These are phyloP conservation scores for Monosporascus sp. DNA, from an alignment of 2,329 filamentous ascomycete genomes.

Conservation along the genomic window DNA sequence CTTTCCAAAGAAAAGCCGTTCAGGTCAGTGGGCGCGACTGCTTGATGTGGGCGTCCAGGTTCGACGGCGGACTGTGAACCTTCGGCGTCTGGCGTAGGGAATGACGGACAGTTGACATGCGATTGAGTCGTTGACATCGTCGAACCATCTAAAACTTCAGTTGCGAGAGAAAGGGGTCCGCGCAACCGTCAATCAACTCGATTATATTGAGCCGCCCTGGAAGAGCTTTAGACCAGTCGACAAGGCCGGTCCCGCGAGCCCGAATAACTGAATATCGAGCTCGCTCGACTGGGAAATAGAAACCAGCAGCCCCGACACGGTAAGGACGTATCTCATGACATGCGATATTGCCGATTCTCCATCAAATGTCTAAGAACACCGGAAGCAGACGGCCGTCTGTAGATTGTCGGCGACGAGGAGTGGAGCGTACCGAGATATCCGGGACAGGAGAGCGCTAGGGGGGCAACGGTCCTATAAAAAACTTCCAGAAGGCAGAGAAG, in stretches of 20 bases:
- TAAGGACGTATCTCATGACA: conserved; percentile 23
- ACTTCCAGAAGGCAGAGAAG: not conserved
- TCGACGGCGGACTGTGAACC: conserved; percentile 27
- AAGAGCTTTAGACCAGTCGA: conserved; percentile 1
- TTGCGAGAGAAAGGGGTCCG: not conserved
- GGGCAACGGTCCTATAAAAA: not conserved
- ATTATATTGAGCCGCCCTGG: not conserved
- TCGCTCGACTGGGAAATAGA: conserved; percentile 23
- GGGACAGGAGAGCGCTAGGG: too few relatives aligned
- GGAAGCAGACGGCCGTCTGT: not conserved
- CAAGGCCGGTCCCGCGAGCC: conserved; percentile 17
- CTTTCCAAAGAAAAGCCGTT: conserved; percentile 32
- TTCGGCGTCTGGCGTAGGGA: conserved; percentile 29
- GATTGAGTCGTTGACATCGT: conserved; percentile 36
- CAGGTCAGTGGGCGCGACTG: conserved; percentile 27
- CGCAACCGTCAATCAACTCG: not conserved
- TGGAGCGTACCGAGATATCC: not conserved
- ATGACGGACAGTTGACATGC: conserved; percentile 27
- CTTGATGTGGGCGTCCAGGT: conserved; percentile 23
- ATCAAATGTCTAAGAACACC: not conserved
- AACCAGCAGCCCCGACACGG: conserved; percentile 20
- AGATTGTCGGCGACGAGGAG: not conserved
- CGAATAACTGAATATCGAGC: conserved; percentile 17
- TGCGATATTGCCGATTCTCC: not conserved
- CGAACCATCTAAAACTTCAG: conserved; percentile 17